Base-by-base conservation (phyloP, 2,329 filamentous ascomycete genomes). In the Lachnellula suecica region DNA sequence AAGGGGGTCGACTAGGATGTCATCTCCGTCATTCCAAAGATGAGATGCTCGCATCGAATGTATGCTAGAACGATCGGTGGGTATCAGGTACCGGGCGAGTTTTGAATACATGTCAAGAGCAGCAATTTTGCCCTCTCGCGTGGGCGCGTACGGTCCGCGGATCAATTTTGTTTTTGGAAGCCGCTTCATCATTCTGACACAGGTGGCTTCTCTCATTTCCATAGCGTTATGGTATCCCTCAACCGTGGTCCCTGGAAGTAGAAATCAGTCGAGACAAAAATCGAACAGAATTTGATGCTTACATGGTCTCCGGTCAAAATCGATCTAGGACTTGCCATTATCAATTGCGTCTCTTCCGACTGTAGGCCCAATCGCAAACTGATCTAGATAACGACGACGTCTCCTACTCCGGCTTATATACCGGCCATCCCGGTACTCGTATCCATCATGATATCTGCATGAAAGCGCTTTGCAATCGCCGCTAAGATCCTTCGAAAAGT, bases 231-330 rank as follows among this genome's bases (percentile, higher is more conserved):
- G 4, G 25, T 45, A 55, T 29, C 52, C 49, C 23, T 52, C 45
- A 13, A 42, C 22, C 17, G 49, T 52, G n/a, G 27, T 43, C 53
- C 53, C 53, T 55, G 17, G 5, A 19, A 51, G 23, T 10, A 24
- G 5, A 44, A 34, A 11, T 51, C 23, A n/a, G 41, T 8, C 24
- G 13, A 31, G 20, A n/a, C n/a, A n/a, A n/a, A n/a, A n/a, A n/a
- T 24, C 27, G 35, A 17, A 25, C 20, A 35, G 31, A 24, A 43
- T n/a, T 37, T 15, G 27, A 10, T 27, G 44, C 41, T 22, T 49
- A 55, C 53, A 55, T 40, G 53, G 53, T 13, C 53, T 49, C 20
- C 53, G 44, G 29, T 55, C 44, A 45, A 55, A 40, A 31, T 49
- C 45, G 15, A 50, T 20, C 8, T 50, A 10, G 4, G 22, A 29